A percentile compares a stretch with the other conserved stretches of the same genome.
These are phyloP conservation scores for Microthyrium microscopicum DNA, from an alignment of 2,329 filamentous ascomycete genomes.

Conservation along the genomic window DNA sequence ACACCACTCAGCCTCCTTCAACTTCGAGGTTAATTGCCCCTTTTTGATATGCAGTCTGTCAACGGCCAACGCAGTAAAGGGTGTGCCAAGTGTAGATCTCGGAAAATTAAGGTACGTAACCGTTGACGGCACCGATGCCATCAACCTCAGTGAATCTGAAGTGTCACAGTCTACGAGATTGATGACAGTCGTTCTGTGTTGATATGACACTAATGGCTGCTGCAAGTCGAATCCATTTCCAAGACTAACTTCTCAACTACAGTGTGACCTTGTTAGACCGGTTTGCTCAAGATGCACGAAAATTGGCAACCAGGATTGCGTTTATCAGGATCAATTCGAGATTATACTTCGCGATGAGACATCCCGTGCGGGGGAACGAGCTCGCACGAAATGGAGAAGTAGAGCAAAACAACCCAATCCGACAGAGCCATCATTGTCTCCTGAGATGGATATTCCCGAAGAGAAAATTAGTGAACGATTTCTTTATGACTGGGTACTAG, in stretches of 20 bases:
- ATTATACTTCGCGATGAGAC: conserved; percentile 20
- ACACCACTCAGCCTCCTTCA: too few species aligned
- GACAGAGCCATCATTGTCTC: too few species aligned
- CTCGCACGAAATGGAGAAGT: conserved; percentile 18
- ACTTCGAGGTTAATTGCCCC: too few species aligned
- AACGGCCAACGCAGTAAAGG: conserved; percentile 20
- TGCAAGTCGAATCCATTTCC: neutral
- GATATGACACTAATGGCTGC: too few species aligned
- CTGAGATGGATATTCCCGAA: too few species aligned
- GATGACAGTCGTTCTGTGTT: too few species aligned
- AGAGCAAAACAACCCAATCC: too few species aligned
- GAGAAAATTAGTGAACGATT: too few species aligned
- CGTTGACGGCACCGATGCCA: neutral
- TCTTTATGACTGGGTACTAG: too few species aligned
- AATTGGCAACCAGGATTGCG: conserved; percentile 15
- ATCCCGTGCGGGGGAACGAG: conserved; percentile 17
- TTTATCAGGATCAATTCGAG: conserved; percentile 18
- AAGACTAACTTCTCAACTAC: neutral
- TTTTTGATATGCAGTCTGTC: too few species aligned
- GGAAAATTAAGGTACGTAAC: conserved; percentile 18
- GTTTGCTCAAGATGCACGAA: conserved; percentile 17
- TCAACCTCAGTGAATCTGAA: too few species aligned
- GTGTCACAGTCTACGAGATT: too few species aligned
- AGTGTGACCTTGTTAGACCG: conserved; percentile 20
- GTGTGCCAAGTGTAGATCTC: conserved; percentile 18